Evolutionary conservation across 495 filamentous ascomycete genomes (phyloP).

Genomic region (Penicillium daleae): DNA sequence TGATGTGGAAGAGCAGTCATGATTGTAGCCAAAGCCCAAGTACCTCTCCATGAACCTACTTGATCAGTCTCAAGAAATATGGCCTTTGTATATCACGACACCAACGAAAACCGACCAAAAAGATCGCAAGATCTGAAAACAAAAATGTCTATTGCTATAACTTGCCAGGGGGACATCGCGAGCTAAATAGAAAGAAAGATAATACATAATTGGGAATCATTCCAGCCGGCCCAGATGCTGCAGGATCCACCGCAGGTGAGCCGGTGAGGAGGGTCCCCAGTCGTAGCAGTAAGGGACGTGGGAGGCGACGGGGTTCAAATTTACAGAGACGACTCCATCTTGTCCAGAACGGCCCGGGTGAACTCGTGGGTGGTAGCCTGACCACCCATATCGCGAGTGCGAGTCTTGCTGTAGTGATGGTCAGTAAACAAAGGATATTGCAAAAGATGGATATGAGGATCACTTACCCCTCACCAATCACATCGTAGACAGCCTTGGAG

Average conservation of each 20-base stretch:
- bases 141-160: conserved; percentile 36
- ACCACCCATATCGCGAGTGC: conserved; percentile 96
- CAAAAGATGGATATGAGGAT: neutral
- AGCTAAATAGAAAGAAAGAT: conserved; percentile 37
- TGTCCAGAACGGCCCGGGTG: conserved; percentile 86
- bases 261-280: conserved; percentile 20
- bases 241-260: conserved; percentile 17
- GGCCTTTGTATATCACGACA: too few relatives aligned
- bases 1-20: too few relatives aligned
- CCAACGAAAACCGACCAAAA: neutral
- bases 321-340: conserved; percentile 77
- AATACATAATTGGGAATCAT: conserved; percentile 39
- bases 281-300: conserved; percentile 28
- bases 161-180: conserved; percentile 30
- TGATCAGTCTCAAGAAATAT: neutral
- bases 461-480: conserved; percentile 90
- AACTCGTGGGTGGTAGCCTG: conserved; percentile 88
- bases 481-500: conserved; percentile 94
- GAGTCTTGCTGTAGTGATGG: conserved; percentile 61
- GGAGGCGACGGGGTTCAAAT: conserved; percentile 22
- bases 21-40: too few relatives aligned
- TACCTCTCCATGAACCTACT: too few relatives aligned
- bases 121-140: neutral
- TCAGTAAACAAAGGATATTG: conserved; percentile 38
- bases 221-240: conserved; percentile 17